phyloP scores from a whole-genome alignment of 2,329 filamentous ascomycete species.

The Calonectria fujianensis region DNA sequence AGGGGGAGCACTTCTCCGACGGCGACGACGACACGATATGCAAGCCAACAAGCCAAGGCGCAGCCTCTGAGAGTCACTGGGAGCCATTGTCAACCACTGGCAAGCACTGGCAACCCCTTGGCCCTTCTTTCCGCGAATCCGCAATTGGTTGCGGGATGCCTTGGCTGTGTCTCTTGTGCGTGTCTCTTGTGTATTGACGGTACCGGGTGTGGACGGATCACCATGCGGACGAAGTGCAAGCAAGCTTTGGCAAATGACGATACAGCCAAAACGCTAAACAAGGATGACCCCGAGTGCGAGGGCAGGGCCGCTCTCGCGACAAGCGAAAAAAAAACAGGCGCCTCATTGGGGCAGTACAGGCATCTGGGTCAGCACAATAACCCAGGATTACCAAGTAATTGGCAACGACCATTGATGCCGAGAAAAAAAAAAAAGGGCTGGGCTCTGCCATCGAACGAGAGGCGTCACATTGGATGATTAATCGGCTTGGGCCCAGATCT shows the following conservation, averaged over 20 bases:
- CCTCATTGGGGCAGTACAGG: constrained; percentile 7
- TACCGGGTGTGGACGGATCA: constrained; percentile 29
- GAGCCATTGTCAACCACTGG: constrained; percentile 17
- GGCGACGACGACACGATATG: constrained; percentile 15
- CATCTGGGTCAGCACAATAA: background rate
- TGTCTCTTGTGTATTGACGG: background rate
- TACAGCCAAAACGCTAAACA: constrained; percentile 25
- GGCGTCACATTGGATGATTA: constrained; percentile 39
- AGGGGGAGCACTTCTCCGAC: background rate
- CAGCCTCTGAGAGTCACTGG: constrained; percentile 8
- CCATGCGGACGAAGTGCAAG: constrained; percentile 23
- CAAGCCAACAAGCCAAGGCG: constrained; percentile 21
- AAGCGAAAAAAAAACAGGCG: constrained; percentile 9
- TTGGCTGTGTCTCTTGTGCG: background rate
- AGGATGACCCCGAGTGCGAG: constrained; percentile 11
- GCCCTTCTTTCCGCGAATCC: constrained; percentile 6
- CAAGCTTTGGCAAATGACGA: constrained; percentile 22
- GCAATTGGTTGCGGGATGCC: background rate
- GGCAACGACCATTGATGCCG: background rate
- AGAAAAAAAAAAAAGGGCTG: background rate
- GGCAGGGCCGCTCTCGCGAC: background rate
- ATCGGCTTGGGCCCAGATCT: constrained; percentile 46
- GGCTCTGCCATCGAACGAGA: constrained; percentile 33
- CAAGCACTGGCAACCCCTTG: constrained; percentile 19
- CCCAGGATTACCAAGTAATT: background rate